Conservation (phyloP, 164 flowering plant species). For the Sedum album region DNA sequence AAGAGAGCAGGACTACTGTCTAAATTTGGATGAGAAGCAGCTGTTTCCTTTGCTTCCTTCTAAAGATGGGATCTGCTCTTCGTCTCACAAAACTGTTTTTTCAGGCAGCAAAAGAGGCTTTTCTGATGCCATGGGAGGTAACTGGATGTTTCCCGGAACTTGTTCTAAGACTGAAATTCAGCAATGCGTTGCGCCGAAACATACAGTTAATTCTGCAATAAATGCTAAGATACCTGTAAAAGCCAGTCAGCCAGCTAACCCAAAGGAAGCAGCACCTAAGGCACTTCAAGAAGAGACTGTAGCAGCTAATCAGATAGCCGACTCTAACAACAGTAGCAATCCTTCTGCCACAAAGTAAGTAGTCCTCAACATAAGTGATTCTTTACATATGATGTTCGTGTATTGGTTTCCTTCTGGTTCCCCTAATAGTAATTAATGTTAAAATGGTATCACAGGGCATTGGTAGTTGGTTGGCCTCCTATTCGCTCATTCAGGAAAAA, state of each 20-base stretch:
- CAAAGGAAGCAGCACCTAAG: slow-evolving; percentile 45
- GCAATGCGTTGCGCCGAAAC: slow-evolving; percentile 34
- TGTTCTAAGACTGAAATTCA: slow-evolving; percentile 38
- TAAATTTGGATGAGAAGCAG: slow-evolving; percentile 51
- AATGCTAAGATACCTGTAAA: slow-evolving; percentile 14
- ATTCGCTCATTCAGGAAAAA: slow-evolving; percentile 81
- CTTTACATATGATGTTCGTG: neutral
- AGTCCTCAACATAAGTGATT: neutral
- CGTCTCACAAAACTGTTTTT: slow-evolving; percentile 32
- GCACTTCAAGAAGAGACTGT: too few relatives aligned
- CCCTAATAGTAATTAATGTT: neutral
- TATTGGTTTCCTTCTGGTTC: neutral
- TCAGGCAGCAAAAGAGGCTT: slow-evolving; percentile 75
- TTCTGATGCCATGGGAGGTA: slow-evolving; percentile 44
- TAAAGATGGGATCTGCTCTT: slow-evolving; percentile 40
- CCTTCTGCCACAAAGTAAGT: slow-evolving; percentile 88
- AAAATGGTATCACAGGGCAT: slow-evolving; percentile 42
- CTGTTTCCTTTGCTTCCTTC: slow-evolving; percentile 69
- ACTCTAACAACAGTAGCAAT: slow-evolving; percentile 31
- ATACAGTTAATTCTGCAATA: slow-evolving; percentile 26
- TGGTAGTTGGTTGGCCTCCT: slow-evolving; percentile 89
- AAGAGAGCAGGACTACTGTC: slow-evolving; percentile 23
- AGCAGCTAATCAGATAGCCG: too few relatives aligned
- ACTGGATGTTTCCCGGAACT: slow-evolving; percentile 57
- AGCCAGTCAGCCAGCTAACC: slow-evolving; percentile 21